Conservation (phyloP, 306 rosid species). For the Trifolium subterraneum region DNA sequence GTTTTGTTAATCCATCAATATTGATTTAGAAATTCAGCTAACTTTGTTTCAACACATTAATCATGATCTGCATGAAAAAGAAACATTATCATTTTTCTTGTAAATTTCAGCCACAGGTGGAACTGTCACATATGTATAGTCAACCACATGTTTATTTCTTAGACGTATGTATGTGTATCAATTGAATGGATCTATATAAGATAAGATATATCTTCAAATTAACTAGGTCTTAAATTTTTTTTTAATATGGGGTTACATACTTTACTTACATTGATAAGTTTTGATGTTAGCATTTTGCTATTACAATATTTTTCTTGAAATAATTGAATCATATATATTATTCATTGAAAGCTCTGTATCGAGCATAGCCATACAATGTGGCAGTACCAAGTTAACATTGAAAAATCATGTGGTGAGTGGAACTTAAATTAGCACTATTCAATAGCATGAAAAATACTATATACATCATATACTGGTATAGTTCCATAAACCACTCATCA, state of each 20-base stretch:
- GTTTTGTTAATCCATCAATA: slow-evolving; percentile 21
- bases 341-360: not conserved
- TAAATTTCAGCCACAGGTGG: not conserved
- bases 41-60: slow-evolving; percentile 18
- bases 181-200: not conserved
- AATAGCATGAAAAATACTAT: not conserved
- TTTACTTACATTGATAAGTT: no score
- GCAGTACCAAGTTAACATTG: not conserved
- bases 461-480: not conserved
- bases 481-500: not conserved
- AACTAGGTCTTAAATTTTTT: no score
- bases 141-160: not conserved
- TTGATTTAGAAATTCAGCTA: slow-evolving; percentile 18
- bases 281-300: no score
- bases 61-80: slow-evolving; percentile 8
- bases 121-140: not conserved
- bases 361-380: slow-evolving; percentile 12
- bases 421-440: slow-evolving; percentile 3
- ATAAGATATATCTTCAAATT: no score
- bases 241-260: no score
- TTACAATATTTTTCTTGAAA: no score
- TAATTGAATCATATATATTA: no score
- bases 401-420: slow-evolving; percentile 19
- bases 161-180: not conserved
- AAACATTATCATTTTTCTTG: not conserved